A percentile compares a stretch with the other conserved stretches of the same genome.
These are phyloP conservation scores for Aschersonia sp. DNA, from an alignment of 2,329 filamentous ascomycete species.

Conservation along the genomic window DNA sequence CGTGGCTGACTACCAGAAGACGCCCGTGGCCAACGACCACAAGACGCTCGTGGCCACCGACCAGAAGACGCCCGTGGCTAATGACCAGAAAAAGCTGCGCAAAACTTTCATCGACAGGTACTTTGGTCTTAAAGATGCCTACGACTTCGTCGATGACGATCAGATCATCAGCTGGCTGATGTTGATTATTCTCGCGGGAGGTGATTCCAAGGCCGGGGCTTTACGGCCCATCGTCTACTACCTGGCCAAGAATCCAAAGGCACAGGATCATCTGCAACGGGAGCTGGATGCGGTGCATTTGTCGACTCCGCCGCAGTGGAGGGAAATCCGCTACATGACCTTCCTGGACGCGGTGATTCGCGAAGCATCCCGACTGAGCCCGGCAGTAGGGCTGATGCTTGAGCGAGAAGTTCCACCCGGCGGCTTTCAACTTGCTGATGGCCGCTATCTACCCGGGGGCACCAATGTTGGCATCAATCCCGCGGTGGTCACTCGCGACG, in stretches of 20 bases:
- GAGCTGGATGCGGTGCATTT: slow-evolving; percentile 22
- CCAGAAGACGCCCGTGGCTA: slow-evolving; percentile 3
- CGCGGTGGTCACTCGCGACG: slow-evolving; percentile 23
- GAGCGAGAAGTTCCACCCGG: slow-evolving; percentile 32
- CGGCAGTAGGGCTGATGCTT: slow-evolving; percentile 29
- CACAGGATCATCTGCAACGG: slow-evolving; percentile 13
- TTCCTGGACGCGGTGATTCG: slow-evolving; percentile 37
- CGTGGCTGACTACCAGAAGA: slow-evolving; percentile 6
- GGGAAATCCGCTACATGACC: slow-evolving; percentile 14
- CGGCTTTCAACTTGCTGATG: slow-evolving; percentile 20
- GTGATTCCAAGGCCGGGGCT: slow-evolving; percentile 21
- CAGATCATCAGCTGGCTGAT: slow-evolving; percentile 7
- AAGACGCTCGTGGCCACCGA: too few species aligned
- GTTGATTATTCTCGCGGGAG: slow-evolving; percentile 15
- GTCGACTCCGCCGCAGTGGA: slow-evolving; percentile 6
- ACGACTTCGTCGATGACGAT: slow-evolving; percentile 19
- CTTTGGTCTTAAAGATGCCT: slow-evolving; percentile 8
- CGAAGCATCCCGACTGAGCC: slow-evolving; percentile 34
- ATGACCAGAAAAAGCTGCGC: slow-evolving; percentile 5
- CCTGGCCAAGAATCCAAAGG: slow-evolving; percentile 16
- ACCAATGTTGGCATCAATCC: slow-evolving; percentile 26
- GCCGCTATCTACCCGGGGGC: slow-evolving; percentile 19
- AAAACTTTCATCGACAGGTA: slow-evolving; percentile 6
- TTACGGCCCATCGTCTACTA: slow-evolving; percentile 21
- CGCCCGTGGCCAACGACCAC: slow-evolving; percentile 4